Conservation (phyloP, 1,284 basidiomycete species). For the Papiliotrema laurentii region DNA sequence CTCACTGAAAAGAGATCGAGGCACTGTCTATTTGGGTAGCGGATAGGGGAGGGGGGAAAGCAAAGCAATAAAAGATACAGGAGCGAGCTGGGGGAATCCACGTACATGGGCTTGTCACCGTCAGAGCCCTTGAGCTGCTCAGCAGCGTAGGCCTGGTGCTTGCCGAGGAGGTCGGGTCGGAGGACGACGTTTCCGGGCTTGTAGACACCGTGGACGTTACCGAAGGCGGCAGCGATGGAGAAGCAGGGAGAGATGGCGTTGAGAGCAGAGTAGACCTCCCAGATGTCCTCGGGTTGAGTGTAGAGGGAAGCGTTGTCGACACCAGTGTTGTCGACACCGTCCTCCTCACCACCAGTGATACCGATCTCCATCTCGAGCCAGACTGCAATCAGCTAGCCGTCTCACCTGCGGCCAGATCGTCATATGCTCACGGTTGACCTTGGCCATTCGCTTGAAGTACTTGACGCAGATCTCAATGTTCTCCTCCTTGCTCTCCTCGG, state of each 20-base stretch:
- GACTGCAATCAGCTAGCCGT: constrained; percentile 39
- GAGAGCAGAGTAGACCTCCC: constrained; percentile 82
- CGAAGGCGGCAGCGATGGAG: constrained; percentile 86
- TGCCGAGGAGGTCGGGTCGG: constrained; percentile 83
- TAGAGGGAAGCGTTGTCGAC: constrained; percentile 93
- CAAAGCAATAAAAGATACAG: constrained; percentile 2
- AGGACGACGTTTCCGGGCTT: constrained; percentile 92
- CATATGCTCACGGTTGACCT: constrained; percentile 58
- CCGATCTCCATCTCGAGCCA: constrained; percentile 99
- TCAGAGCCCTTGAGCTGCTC: constrained; percentile 62
- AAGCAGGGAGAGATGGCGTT: constrained; percentile 87
- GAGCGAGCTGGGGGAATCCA: constrained; percentile 10
- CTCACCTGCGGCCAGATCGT: not conserved
- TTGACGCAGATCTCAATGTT: constrained; percentile 92
- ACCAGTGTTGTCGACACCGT: constrained; percentile 93
- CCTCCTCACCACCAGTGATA: constrained; percentile 99
- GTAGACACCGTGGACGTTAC: constrained; percentile 95
- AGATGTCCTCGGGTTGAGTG: constrained; percentile 97
- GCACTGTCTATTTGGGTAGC: constrained; percentile 48
- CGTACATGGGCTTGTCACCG: constrained; percentile 73
- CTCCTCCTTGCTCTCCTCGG: constrained; percentile 94
- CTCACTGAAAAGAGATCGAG: constrained; percentile 34
- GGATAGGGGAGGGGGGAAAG: constrained; percentile 10
- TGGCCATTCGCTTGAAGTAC: constrained; percentile 95
- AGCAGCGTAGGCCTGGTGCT: constrained; percentile 81